These are phyloP conservation scores for Basidiobolus heterosporus DNA, from an alignment of 371 early-diverging fungal species.

Conservation along the genomic window DNA sequence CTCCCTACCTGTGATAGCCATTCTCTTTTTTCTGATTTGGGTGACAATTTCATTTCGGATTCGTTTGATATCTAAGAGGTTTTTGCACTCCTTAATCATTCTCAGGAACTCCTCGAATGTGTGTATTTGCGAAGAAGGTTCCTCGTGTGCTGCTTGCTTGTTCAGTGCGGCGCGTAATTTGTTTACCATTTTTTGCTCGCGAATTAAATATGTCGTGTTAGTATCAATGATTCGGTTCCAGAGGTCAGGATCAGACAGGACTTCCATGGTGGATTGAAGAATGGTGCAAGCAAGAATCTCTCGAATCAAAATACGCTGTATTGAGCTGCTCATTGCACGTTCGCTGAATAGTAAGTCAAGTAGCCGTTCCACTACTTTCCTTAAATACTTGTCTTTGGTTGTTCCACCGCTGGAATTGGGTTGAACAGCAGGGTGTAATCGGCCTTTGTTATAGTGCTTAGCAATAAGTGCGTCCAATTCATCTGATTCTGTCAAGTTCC, in stretches of 20 bases:
- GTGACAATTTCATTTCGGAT: constrained; percentile 54
- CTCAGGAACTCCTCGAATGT: constrained; percentile 60
- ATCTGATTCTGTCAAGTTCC: constrained; percentile 31
- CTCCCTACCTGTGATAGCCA: constrained; percentile 33
- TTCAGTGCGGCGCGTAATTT: constrained; percentile 54
- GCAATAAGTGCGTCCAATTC: constrained; percentile 43
- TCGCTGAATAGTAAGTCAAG: constrained; percentile 37
- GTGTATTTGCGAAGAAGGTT: constrained; percentile 12
- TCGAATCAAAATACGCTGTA: constrained; percentile 42
- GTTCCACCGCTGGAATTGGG: constrained; percentile 26
- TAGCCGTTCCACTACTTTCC: constrained; percentile 37
- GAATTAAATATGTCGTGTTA: too few species aligned
- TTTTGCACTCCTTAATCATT: constrained; percentile 52
- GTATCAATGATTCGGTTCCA: constrained; percentile 38
- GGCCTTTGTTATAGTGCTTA: constrained; percentile 34
- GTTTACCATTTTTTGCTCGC: constrained; percentile 37
- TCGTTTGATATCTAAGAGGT: constrained; percentile 38
- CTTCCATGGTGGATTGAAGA: constrained; percentile 48
- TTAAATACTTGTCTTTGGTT: constrained; percentile 43
- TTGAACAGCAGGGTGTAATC: constrained; percentile 37
- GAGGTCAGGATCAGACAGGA: constrained; percentile 66
- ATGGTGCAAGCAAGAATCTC: constrained; percentile 58
- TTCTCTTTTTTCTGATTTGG: constrained; percentile 53
- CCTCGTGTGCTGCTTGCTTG: constrained; percentile 34
- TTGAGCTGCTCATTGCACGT: constrained; percentile 29